A percentile compares a stretch with the other conserved stretches of the same genome.
Conservation (phyloP, 176 grass and related monocot genomes). For the Paspalum vaginatum region DNA sequence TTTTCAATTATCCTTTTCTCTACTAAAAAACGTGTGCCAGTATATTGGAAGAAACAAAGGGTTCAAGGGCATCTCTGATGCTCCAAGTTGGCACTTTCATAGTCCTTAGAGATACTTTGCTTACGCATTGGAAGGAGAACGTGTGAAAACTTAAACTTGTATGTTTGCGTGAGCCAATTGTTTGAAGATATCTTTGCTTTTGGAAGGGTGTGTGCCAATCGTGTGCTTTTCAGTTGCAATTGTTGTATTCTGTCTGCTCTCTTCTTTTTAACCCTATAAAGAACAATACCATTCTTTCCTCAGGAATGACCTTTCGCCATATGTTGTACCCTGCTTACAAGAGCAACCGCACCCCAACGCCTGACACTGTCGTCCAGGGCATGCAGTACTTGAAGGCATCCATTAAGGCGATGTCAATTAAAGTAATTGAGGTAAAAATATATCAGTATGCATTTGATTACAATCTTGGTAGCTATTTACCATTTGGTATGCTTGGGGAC, state of each 20-base stretch:
- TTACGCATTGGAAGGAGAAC: background rate
- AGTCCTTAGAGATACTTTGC: slow-evolving; percentile 6
- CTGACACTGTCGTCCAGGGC: slow-evolving; percentile 90
- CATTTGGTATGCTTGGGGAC: slow-evolving; percentile 3
- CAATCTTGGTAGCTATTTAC: background rate
- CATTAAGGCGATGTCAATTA: slow-evolving; percentile 90
- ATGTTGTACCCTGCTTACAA: slow-evolving; percentile 95
- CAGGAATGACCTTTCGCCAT: slow-evolving; percentile 93
- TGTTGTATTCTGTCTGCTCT: background rate
- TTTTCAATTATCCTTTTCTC: background rate
- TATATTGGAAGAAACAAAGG: slow-evolving; percentile 16
- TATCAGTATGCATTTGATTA: slow-evolving; percentile 36
- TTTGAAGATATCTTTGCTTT: slow-evolving; percentile 13
- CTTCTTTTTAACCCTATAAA: slow-evolving; percentile 1
- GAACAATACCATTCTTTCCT: slow-evolving; percentile 33
- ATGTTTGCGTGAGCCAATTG: background rate
- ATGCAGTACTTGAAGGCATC: slow-evolving; percentile 98
- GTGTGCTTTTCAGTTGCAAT: background rate
- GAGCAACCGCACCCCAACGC: slow-evolving; percentile 84
- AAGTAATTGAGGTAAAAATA: slow-evolving; percentile 93
- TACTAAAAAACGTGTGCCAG: background rate
- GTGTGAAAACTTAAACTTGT: background rate
- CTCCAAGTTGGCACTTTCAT: background rate
- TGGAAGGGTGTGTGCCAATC: slow-evolving; percentile 1
- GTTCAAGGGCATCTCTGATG: background rate